phyloP scores from a whole-genome alignment of 2,329 filamentous ascomycete genomes.

The Fusarium sp. region DNA sequence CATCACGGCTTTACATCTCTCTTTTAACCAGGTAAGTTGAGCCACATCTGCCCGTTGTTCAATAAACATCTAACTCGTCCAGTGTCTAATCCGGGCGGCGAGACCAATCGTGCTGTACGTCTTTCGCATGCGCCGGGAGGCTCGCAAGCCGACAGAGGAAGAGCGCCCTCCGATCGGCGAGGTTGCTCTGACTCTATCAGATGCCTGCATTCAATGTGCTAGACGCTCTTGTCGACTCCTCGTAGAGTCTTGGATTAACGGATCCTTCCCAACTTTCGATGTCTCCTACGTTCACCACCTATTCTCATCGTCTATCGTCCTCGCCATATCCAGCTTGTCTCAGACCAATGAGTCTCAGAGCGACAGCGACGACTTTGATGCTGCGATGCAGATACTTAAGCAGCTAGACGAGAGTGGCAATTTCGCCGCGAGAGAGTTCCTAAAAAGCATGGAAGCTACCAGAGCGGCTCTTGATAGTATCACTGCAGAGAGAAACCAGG shows the following conservation, averaged over 20 bases:
- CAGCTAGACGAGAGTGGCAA: conserved; percentile 52
- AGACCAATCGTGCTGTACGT: conserved; percentile 46
- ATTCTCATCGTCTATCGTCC: conserved; percentile 56
- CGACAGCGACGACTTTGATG: conserved; percentile 52
- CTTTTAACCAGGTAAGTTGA: conserved; percentile 37
- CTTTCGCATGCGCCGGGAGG: conserved; percentile 28
- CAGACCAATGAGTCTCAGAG: conserved; percentile 38
- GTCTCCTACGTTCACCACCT: conserved; percentile 58
- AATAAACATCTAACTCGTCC: accelerated
- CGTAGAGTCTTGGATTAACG: conserved; percentile 56
- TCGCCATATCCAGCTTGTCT: conserved; percentile 55
- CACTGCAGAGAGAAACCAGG: background rate
- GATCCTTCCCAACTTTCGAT: conserved; percentile 57
- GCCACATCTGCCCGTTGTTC: accelerated
- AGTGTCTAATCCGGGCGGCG: conserved; percentile 46
- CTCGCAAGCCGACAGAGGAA: background rate
- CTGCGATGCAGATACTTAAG: conserved; percentile 49
- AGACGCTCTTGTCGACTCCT: conserved; percentile 55
- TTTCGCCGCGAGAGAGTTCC: conserved; percentile 52
- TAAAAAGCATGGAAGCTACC: conserved; percentile 50
- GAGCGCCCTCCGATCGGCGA: conserved; percentile 30
- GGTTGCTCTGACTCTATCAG: conserved; percentile 49
- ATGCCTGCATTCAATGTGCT: conserved; percentile 57
- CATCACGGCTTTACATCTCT: conserved; percentile 45
- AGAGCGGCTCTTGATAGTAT: conserved; percentile 12